Conservation (phyloP, 2,329 filamentous ascomycete species). For the Beauveria bassiana region DNA sequence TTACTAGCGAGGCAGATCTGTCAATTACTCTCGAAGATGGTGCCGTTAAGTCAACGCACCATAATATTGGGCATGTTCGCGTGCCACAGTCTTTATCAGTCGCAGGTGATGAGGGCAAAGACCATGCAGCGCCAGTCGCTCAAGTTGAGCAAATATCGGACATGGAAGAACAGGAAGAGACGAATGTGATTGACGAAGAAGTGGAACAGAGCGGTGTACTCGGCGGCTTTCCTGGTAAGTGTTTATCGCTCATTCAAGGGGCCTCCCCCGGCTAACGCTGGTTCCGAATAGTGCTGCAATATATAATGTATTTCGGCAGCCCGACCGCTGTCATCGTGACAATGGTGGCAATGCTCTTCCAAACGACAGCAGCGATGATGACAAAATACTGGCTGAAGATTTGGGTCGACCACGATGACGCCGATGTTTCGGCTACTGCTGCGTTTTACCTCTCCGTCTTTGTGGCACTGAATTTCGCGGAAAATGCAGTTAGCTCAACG, state of each 20-base stretch:
- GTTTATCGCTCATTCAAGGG: background rate
- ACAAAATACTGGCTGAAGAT: conserved; percentile 41
- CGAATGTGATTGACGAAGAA: background rate
- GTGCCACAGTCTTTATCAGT: conserved; percentile 31
- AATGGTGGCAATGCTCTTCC: conserved; percentile 29
- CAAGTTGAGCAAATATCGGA: background rate
- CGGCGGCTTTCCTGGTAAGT: conserved; percentile 17
- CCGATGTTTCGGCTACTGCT: conserved; percentile 29
- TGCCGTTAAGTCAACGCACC: conserved; percentile 30
- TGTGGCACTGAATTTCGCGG: conserved; percentile 36
- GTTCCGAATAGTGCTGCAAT: conserved; percentile 31
- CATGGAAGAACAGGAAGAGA: background rate
- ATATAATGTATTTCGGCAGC: conserved; percentile 43
- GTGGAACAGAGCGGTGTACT: conserved; percentile 22
- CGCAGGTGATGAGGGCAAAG: background rate
- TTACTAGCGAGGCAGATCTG: conserved; percentile 42
- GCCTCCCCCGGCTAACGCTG: conserved; percentile 11
- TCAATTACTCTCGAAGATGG: conserved; percentile 39
- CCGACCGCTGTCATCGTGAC: conserved; percentile 32
- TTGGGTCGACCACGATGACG: conserved; percentile 44
- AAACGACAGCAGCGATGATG: conserved; percentile 33
- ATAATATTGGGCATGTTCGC: conserved; percentile 38
- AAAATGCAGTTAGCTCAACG: conserved; percentile 32
- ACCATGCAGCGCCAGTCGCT: background rate
- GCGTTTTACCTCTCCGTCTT: conserved; percentile 48